Conservation (phyloP, 1,284 basidiomycete species). For the Moesziomyces parantarcticus region DNA sequence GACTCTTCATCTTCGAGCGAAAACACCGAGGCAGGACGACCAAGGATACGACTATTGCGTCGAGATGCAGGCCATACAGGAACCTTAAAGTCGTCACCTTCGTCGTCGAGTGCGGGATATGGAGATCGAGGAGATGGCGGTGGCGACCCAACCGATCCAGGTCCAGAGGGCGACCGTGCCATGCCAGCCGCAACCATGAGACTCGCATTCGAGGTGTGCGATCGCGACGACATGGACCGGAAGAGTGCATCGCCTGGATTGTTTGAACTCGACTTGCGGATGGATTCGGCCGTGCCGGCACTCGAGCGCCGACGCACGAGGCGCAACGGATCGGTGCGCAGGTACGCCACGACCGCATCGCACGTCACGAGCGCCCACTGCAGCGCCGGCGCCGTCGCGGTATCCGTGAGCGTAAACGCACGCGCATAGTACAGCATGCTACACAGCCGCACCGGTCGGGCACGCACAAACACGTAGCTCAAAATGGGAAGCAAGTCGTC, state of each 20-base stretch:
- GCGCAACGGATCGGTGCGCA: constrained; percentile 34
- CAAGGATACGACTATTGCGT: constrained; percentile 27
- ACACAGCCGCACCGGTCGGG: constrained; percentile 16
- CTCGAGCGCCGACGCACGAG: constrained; percentile 22
- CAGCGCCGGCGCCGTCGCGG: constrained; percentile 23
- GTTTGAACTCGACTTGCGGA: constrained; percentile 4
- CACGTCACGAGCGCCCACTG: constrained; percentile 43
- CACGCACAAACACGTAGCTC: constrained; percentile 35
- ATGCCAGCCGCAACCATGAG: constrained; percentile 8
- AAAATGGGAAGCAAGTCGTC: constrained; percentile 44
- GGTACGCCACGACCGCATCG: constrained; percentile 43
- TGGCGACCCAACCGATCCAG: constrained; percentile 1
- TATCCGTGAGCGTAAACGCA: constrained; percentile 35
- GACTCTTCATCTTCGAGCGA: constrained; percentile 34
- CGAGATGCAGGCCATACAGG: constrained; percentile 33
- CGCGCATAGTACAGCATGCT: constrained; percentile 47
- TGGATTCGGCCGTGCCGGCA: constrained; percentile 12
- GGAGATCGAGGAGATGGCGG: constrained; percentile 23
- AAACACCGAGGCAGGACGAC: constrained; percentile 29
- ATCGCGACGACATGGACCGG: constrained; percentile 25
- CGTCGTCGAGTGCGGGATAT: neutral
- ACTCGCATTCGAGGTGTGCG: constrained; percentile 12
- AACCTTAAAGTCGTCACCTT: constrained; percentile 30
- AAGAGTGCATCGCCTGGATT: constrained; percentile 8
- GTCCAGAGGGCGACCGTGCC: constrained; percentile 14